These are phyloP conservation scores for Niveomyces coronatus DNA, from an alignment of 2,329 filamentous ascomycete genomes.

Conservation along the genomic window DNA sequence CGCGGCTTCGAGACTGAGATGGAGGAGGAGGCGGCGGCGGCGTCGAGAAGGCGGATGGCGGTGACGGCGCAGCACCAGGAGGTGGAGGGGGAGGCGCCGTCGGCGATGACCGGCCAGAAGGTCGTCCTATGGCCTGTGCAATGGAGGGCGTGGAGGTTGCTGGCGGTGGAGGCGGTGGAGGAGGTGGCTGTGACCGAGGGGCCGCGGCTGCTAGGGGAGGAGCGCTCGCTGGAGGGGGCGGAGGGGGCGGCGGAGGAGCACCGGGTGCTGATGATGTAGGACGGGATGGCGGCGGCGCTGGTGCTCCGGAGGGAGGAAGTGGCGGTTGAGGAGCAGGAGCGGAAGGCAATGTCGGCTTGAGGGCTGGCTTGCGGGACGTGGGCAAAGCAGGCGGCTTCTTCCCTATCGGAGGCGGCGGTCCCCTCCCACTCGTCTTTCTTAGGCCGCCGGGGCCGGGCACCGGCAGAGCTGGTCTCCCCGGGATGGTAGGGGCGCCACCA, in stretches of 20 bases:
- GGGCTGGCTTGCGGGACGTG: conserved; percentile 47
- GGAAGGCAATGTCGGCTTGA: conserved; percentile 22
- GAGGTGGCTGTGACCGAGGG: conserved; percentile 18
- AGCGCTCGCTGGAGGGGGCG: conserved; percentile 22
- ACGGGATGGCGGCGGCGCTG: conserved; percentile 29
- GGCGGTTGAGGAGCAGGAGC: conserved; percentile 27
- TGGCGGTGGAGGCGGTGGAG: conserved; percentile 24
- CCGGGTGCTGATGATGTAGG: conserved; percentile 27
- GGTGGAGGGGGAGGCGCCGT: conserved; percentile 27
- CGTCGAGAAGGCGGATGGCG: conserved; percentile 29
- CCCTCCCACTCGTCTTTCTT: conserved; percentile 51
- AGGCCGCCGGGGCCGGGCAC: conserved; percentile 38
- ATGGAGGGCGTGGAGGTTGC: conserved; percentile 24
- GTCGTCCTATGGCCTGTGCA: conserved; percentile 33
- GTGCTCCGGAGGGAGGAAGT: conserved; percentile 29
- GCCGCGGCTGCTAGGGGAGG: conserved; percentile 27
- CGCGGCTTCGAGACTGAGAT: conserved; percentile 27
- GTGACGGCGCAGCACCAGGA: conserved; percentile 19
- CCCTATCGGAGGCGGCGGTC: conserved; percentile 67
- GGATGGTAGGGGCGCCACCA: conserved; percentile 47
- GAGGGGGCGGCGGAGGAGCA: conserved; percentile 31
- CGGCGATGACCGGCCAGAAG: conserved; percentile 31
- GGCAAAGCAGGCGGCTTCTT: conserved; percentile 63
- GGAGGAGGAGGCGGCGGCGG: conserved; percentile 26
- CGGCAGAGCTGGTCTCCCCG: conserved; percentile 41